Conservation (phyloP, 164 flowering plant genomes). For the Piper longum region DNA sequence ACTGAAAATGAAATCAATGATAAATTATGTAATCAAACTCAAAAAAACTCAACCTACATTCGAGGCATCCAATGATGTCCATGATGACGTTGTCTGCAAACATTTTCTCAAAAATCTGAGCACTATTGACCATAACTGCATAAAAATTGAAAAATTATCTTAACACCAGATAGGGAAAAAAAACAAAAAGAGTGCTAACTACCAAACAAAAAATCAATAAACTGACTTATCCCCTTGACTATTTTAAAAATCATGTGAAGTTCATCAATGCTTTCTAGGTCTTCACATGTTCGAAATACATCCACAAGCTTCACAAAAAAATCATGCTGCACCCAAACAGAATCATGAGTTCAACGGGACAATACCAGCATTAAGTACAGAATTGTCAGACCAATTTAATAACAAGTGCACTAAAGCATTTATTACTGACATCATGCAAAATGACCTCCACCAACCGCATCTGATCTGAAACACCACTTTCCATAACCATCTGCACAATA, state of each 20-base stretch:
- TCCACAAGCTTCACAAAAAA: conserved; percentile 78
- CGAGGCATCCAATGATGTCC: conserved; percentile 89
- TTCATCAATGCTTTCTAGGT: conserved; percentile 63
- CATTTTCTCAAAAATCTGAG: conserved; percentile 78
- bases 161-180: not conserved
- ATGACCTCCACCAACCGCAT: conserved; percentile 73
- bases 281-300: conserved; percentile 70
- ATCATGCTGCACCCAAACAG: conserved; percentile 48
- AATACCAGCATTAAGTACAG: not conserved
- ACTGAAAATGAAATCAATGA: no score
- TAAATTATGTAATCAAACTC: no score
- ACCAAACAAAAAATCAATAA: conserved; percentile 6
- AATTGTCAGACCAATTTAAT: no score
- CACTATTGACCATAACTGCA: conserved; percentile 82
- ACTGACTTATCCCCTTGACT: conserved; percentile 81
- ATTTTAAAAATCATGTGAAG: conserved; percentile 78
- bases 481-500: conserved; percentile 58
- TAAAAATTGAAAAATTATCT: not conserved
- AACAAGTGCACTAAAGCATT: no score
- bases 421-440: conserved; percentile 56
- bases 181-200: not conserved
- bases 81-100: conserved; percentile 84
- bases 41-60: conserved; percentile 41
- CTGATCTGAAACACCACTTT: conserved; percentile 77
- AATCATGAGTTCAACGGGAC: not conserved